phyloP scores from a whole-genome alignment of 371 early-diverging fungal genomes.

The Rhizomucor miehei region DNA sequence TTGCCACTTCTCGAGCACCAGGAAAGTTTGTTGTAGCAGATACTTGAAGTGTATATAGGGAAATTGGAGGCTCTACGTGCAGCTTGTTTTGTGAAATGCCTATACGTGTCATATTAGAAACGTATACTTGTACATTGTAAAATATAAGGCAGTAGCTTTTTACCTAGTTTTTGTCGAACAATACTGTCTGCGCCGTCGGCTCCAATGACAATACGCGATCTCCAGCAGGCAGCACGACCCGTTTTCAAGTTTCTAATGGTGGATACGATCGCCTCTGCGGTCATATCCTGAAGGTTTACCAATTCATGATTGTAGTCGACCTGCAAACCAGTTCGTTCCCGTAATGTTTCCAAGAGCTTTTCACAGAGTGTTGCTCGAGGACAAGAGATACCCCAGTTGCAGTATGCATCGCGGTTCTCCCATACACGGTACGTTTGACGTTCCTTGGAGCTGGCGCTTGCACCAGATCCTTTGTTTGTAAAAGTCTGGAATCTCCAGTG shows the following conservation, averaged over 20 bases:
- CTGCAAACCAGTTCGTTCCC: constrained; percentile 10
- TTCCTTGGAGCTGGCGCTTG: constrained; percentile 9
- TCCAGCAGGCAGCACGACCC: constrained; percentile 17
- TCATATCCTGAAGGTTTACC: constrained; percentile 25
- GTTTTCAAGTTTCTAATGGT: constrained; percentile 22
- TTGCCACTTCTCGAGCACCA: constrained; percentile 18
- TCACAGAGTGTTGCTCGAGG: constrained; percentile 14
- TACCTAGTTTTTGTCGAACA: constrained; percentile 41
- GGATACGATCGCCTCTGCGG: constrained; percentile 12
- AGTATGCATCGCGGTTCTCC: constrained; percentile 27
- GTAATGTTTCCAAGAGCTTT: constrained; percentile 14
- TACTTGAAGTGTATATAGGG: constrained; percentile 21
- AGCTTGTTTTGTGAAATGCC: background rate
- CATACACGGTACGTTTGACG: constrained; percentile 27
- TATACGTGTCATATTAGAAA: too few relatives aligned
- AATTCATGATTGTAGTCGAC: constrained; percentile 30
- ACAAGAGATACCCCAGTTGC: constrained; percentile 26
- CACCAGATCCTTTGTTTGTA: constrained; percentile 15
- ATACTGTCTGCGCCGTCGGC: constrained; percentile 33
- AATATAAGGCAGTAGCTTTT: too few relatives aligned
- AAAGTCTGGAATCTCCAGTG: constrained; percentile 32
- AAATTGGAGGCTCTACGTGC: too few relatives aligned
- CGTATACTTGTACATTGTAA: too few relatives aligned
- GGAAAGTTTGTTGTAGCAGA: constrained; percentile 25
- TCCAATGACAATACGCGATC: constrained; percentile 27